phyloP scores from a whole-genome alignment of 306 rosid genomes.

The Pterocarpus macrocarpus region DNA sequence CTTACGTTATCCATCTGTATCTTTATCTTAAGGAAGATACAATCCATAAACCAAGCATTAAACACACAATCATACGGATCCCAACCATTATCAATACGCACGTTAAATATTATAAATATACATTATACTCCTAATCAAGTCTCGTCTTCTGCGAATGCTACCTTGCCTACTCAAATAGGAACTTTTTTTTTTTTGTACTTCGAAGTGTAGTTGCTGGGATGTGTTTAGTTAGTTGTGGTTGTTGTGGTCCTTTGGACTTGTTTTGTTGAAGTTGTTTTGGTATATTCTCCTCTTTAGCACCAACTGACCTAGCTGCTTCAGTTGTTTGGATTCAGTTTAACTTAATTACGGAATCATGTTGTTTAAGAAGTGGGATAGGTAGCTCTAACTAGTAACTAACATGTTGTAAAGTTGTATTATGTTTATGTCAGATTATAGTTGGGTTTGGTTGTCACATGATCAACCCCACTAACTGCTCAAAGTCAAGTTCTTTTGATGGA shows the following conservation, averaged over 20 bases:
- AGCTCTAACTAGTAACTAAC: conserved; percentile 40
- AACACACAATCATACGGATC: no score
- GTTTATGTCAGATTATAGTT: background rate
- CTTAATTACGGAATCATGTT: background rate
- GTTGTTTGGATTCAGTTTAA: conserved; percentile 14
- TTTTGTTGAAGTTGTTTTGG: background rate
- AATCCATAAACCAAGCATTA: no score
- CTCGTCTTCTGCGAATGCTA: no score
- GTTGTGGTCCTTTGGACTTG: background rate
- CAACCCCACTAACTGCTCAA: conserved; percentile 25
- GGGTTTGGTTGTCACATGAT: conserved; percentile 41
- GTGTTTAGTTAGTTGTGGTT: background rate
- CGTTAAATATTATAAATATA: no score
- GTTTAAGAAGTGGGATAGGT: conserved; percentile 24
- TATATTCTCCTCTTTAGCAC: background rate
- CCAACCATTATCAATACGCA: no score
- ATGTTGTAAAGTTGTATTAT: background rate
- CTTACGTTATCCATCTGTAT: no score
- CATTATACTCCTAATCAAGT: no score
- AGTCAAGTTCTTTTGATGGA: background rate
- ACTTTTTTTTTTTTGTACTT: no score
- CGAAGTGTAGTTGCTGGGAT: background rate
- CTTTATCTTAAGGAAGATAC: no score
- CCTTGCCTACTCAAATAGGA: no score
- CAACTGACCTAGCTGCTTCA: conserved; percentile 15